Base-by-base conservation (phyloP, 805 yeast species). In the Kuraishia hungarica region DNA sequence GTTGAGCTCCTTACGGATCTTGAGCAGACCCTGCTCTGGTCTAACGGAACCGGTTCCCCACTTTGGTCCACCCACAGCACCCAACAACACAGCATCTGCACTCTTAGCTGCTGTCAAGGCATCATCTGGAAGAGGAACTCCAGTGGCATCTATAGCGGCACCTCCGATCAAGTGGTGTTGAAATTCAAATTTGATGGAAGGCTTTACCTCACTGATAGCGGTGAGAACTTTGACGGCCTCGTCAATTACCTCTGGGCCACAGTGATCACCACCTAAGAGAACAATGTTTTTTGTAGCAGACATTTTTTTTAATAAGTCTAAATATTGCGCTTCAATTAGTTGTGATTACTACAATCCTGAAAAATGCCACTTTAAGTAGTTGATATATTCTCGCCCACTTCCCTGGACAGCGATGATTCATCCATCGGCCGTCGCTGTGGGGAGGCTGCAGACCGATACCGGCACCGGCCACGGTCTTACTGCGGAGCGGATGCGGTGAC, bases 21-120 rank as follows among this genome's bases (percentile, higher is more conserved):
- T 82, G 61, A 94, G 80, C 62, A 94, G 80, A 57, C 99, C 99
- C 74, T 90, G 98, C 72, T 94, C 99, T 53, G 99, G 99, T 75
- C 99, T 85, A 51, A 93, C 98, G 13, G 79, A 67, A 53, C 97
- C 97, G 26, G 97, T 89, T 43, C 98, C 98, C 99, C 99, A 94
- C 74, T 94, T 94, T 58, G 99, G 99, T 39, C 99, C 99, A 60
- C 99, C 99, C 39, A 94, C 99, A 8, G 99, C 97, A 61, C 99
- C 99, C 56, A 94, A 78, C 61, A 94, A 76, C n/a, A 94, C 96
- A 24, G 98, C 99, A 68, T 93, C 96, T 1, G 98, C 86, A 50
- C 75, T 74, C 72, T 89, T 91, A 43, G 97, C 81, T 10, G 96
- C 91, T 51, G 75, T 87, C 51, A 94, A 77, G 2, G 97, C 80